Base-by-base conservation (phyloP, 371 early-diverging fungal species). In the Entomophthora muscae region DNA sequence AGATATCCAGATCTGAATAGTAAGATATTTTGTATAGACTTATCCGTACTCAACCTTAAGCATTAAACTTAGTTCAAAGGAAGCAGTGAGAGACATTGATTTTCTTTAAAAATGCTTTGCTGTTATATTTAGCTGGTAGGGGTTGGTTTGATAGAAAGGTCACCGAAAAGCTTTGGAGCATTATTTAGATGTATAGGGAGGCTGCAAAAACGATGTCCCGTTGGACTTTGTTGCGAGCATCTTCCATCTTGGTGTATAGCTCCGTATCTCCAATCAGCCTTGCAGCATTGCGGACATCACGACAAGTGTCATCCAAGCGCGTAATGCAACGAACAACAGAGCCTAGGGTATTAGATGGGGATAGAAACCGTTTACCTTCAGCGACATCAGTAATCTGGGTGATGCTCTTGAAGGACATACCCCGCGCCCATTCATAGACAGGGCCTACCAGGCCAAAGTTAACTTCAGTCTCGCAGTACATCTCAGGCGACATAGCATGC, bases 131-230 rank as follows among this genome's bases (percentile, higher is more conserved):
- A n/a, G n/a, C n/a, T n/a, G n/a, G n/a, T n/a, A n/a, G n/a, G n/a
- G n/a, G n/a, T n/a, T n/a, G n/a, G n/a, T n/a, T n/a, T n/a, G n/a
- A n/a, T n/a, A n/a, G n/a, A n/a, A n/a, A n/a, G n/a, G n/a, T n/a
- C n/a, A n/a, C n/a, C n/a, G n/a, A n/a, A n/a, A n/a, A n/a, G n/a
- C n/a, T n/a, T n/a, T n/a, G n/a, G n/a, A n/a, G n/a, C n/a, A n/a
- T n/a, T n/a, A n/a, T 32, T 61, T 53, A 55, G 12, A 63, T 52
- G 57, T 52, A 63, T 22, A 99, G 79, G 63, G 90, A 90, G 23
- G 92, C 90, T 0, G 98, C 95, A 89, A 98, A 99, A 23, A 98
- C 96, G 75, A 99, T 98, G 73, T 98, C 99, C 65, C 99, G 85
- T 67, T 94, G 89, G 68, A 99, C 97, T 30, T 85, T 77, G 67